Percentiles rank a stretch among this genome's conserved stretches.
Evolutionary conservation across 805 yeast species (phyloP).

Genomic region (Schwanniomyces polymorphus): DNA sequence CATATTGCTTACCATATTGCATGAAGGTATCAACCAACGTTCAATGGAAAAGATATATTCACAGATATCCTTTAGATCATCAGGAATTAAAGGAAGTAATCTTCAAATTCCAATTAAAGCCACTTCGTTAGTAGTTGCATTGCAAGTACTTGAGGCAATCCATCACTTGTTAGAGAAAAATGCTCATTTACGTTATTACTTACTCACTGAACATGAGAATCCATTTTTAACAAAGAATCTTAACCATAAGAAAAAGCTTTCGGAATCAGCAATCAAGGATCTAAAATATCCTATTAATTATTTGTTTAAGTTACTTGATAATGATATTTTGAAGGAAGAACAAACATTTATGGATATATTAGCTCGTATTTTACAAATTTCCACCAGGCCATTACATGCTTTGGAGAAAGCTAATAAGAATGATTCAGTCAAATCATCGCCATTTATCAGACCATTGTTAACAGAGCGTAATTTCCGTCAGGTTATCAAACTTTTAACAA

Average conservation of each 20-base stretch:
- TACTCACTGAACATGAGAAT: constrained; percentile 72
- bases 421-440: constrained; percentile 16
- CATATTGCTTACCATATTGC: constrained; percentile 63
- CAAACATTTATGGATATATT: constrained; percentile 73
- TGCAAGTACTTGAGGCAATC: constrained; percentile 73
- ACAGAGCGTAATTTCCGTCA: constrained; percentile 61
- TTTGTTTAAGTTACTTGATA: constrained; percentile 61
- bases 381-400: constrained; percentile 69
- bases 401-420: constrained; percentile 45
- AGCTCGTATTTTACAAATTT: constrained; percentile 71
- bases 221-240: constrained; percentile 35
- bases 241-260: constrained; percentile 30
- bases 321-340: constrained; percentile 66
- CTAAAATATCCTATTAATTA: constrained; percentile 72
- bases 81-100: constrained; percentile 12
- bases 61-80: constrained; percentile 54
- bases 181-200: constrained; percentile 66
- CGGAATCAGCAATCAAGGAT: constrained; percentile 33
- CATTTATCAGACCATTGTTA: constrained; percentile 57
- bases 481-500: constrained; percentile 65
- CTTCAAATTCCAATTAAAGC: constrained; percentile 56
- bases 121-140: constrained; percentile 70
- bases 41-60: constrained; percentile 62
- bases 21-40: constrained; percentile 72
- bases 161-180: constrained; percentile 69